phyloP scores from a whole-genome alignment of 768 basidiomycete genomes.

The Panaeolus cyanescens region DNA sequence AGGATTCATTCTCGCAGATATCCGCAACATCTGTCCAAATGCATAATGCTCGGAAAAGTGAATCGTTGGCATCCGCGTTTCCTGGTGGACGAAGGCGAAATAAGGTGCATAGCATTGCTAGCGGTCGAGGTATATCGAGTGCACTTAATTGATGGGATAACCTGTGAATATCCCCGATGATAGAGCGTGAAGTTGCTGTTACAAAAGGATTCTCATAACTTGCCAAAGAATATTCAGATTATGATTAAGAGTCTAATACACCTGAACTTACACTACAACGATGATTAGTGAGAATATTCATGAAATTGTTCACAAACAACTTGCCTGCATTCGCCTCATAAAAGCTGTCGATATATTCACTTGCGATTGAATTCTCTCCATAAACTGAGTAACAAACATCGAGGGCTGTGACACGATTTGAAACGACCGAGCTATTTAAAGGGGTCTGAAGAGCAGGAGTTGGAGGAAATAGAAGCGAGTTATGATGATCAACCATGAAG shows the following conservation, averaged over 20 bases:
- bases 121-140: conserved; percentile 69
- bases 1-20: conserved; percentile 77
- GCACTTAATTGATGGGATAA: conserved; percentile 60
- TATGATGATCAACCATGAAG: neutral
- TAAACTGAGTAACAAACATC: conserved; percentile 76
- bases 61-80: conserved; percentile 27
- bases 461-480: neutral
- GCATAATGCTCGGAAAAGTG: conserved; percentile 64
- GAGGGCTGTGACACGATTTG: conserved; percentile 58
- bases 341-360: conserved; percentile 57
- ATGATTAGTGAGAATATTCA: conserved; percentile 14
- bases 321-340: conserved; percentile 74
- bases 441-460: conserved; percentile 26
- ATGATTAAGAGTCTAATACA: neutral
- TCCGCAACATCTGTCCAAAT: conserved; percentile 79
- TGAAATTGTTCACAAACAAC: conserved; percentile 21
- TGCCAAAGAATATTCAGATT: neutral
- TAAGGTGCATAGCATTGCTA: conserved; percentile 58
- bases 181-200: conserved; percentile 71
- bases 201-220: conserved; percentile 83
- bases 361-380: conserved; percentile 52
- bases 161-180: conserved; percentile 72
- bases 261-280: conserved; percentile 39
- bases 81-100: conserved; percentile 46
- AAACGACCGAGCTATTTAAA: conserved; percentile 35